phyloP scores from a whole-genome alignment of 2,329 filamentous ascomycete species.

The Xylariaceae sp. region DNA sequence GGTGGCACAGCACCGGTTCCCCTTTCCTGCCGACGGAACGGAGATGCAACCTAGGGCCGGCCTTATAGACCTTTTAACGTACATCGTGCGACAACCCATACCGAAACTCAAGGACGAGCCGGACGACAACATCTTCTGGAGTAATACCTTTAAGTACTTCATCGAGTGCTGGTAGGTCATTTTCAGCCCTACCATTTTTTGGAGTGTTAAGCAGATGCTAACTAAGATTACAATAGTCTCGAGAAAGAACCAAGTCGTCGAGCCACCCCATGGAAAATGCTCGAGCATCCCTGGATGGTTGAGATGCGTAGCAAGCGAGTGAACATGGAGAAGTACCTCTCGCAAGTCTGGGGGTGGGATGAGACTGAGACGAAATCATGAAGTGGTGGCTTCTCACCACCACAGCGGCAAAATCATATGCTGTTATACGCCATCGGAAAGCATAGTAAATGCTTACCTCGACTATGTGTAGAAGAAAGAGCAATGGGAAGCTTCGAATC shows the following conservation, averaged over 20 bases:
- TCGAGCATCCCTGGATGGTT: conserved; percentile 98
- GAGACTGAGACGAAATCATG: conserved; percentile 49
- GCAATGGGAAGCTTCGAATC: background rate
- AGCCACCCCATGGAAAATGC: conserved; percentile 97
- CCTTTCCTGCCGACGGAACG: conserved; percentile 94
- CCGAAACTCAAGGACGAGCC: conserved; percentile 96
- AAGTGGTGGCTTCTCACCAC: background rate
- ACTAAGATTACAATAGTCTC: conserved; percentile 61
- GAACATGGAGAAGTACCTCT: conserved; percentile 94
- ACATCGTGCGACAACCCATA: conserved; percentile 94
- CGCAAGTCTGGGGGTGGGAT: conserved; percentile 97
- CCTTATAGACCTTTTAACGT: conserved; percentile 92
- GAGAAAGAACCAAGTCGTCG: conserved; percentile 89
- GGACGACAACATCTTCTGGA: conserved; percentile 89
- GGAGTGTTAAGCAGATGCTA: conserved; percentile 22
- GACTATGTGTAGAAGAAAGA: background rate
- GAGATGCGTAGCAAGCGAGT: conserved; percentile 96
- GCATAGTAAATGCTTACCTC: background rate
- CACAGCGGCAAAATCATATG: background rate
- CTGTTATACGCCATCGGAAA: background rate
- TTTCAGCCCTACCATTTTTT: conserved; percentile 34
- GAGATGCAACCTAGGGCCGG: conserved; percentile 94
- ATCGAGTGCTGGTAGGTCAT: conserved; percentile 92
- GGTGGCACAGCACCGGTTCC: conserved; percentile 98
- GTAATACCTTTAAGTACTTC: conserved; percentile 97